Evolutionary conservation across 2,329 filamentous ascomycete species (phyloP), one percentile per base, ranked within the genome.

Genomic region (Xylaria sp.): DNA sequence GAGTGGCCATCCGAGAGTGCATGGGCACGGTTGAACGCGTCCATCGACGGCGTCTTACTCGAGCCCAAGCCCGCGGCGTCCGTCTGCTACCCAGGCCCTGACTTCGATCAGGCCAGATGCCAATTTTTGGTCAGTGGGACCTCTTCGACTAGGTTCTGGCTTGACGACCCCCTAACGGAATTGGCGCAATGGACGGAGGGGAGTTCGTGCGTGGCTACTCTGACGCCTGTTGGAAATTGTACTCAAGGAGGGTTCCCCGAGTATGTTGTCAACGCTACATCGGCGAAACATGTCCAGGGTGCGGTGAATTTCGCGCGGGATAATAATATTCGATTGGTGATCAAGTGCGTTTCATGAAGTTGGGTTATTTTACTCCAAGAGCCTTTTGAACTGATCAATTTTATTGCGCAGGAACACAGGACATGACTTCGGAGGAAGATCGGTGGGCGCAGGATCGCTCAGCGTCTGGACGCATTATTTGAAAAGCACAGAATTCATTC

Each of bases 401-500:
- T 66, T 81, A 23, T 76, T 77, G 4, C 4, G 81, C 34, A 84
- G 83, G 72, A 84, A 83, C 57, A 85, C 83, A 3, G 83, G 84
- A 3, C 83, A 85, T 69, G 82, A 84, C 71, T 86, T 83, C 68
- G 80, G 78, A 25, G 84, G 83, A 18, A 82, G 83, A 66, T 84
- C 83, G 0, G 80, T 80, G 5, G 84, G 84, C 46, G 79, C 81
- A 0, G 84, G 84, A 10, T 81, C 83, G 0, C 74, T 87, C 1
- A 82, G 81, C 56, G 77, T 86, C 64, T 87, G 84, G 85, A 86
- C 83, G 3, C 84, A 86, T 71, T 74, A 83, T 59, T 75, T 86
- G 44, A 85, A 85, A 64, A 74, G 79, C 2, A 79, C 82, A 6
- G 74, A 80, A 34, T 81, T 82, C 61, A 73, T 82, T 48, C 73